Conservation (phyloP, 2,329 filamentous ascomycete genomes). For the Lecanicillium sp. region DNA sequence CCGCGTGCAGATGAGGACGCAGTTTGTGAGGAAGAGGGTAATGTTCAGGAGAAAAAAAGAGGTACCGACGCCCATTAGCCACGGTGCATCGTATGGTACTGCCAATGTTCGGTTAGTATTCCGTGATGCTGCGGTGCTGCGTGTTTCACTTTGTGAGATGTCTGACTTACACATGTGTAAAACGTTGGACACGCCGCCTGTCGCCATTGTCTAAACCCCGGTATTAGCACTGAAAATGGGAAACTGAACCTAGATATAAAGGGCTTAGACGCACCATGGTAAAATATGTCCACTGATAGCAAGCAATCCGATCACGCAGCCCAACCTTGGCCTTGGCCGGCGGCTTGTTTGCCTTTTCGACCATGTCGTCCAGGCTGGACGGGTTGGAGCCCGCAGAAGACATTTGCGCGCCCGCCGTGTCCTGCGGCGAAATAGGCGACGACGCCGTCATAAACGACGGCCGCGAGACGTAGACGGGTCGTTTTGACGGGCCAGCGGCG, state of each 20-base stretch:
- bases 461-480: slow-evolving; percentile 8
- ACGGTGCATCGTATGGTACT: slow-evolving; percentile 46
- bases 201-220: slow-evolving; percentile 33
- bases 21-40: slow-evolving; percentile 54
- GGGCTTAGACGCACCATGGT: slow-evolving; percentile 49
- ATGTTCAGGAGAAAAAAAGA: slow-evolving; percentile 58
- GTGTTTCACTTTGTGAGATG: neutral
- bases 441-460: slow-evolving; percentile 8
- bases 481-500: slow-evolving; percentile 4
- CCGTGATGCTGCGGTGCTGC: neutral
- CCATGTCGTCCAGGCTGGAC: slow-evolving; percentile 24
- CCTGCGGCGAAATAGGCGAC: no score
- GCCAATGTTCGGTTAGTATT: slow-evolving; percentile 11
- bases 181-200: slow-evolving; percentile 49
- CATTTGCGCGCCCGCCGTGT: neutral
- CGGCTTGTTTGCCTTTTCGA: slow-evolving; percentile 22
- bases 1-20: slow-evolving; percentile 55
- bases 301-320: slow-evolving; percentile 42
- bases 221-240: slow-evolving; percentile 1
- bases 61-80: slow-evolving; percentile 51
- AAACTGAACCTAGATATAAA: neutral
- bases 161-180: slow-evolving; percentile 43
- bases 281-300: slow-evolving; percentile 68
- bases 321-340: slow-evolving; percentile 25
- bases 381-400: slow-evolving; percentile 13